Evolutionary conservation across 371 early-diverging fungal genomes (phyloP).

Genomic region (Smittium culicis): DNA sequence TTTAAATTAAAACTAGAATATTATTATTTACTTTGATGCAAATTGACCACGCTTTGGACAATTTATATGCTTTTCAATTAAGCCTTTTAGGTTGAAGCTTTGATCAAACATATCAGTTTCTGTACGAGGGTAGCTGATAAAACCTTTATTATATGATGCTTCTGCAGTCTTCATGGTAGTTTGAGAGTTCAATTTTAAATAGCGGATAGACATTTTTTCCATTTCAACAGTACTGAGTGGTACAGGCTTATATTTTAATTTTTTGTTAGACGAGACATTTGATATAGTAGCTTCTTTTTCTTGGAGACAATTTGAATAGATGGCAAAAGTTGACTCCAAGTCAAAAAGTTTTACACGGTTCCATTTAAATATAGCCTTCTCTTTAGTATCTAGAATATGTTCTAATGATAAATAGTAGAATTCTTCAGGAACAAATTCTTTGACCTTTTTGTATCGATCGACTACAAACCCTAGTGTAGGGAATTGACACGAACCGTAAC

Average conservation of each 20-base stretch:
- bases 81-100: slow-evolving; percentile 52
- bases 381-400: slow-evolving; percentile 30
- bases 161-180: slow-evolving; percentile 80
- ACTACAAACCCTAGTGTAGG: slow-evolving; percentile 99
- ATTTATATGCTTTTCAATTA: slow-evolving; percentile 50
- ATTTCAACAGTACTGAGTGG: slow-evolving; percentile 94
- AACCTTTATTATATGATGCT: slow-evolving; percentile 68
- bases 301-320: slow-evolving; percentile 50
- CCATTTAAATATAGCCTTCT: slow-evolving; percentile 57
- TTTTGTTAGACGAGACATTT: slow-evolving; percentile 42
- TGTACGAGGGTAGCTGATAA: slow-evolving; percentile 98
- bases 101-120: slow-evolving; percentile 92
- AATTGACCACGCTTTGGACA: slow-evolving; percentile 46
- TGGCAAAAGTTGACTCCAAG: slow-evolving; percentile 43
- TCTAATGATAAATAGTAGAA: slow-evolving; percentile 81
- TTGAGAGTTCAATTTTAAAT: slow-evolving; percentile 62
- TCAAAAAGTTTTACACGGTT: slow-evolving; percentile 60
- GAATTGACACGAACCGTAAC: slow-evolving; percentile 98
- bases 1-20: neutral
- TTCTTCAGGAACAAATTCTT: slow-evolving; percentile 75
- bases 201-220: slow-evolving; percentile 68
- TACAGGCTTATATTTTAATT: slow-evolving; percentile 75
- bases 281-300: slow-evolving; percentile 45
- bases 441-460: slow-evolving; percentile 62
- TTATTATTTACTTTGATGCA: slow-evolving; percentile 24